Percentiles rank a stretch among this genome's conserved stretches.
These are phyloP conservation scores for Vittaforma corneae DNA, from an alignment of 371 early-diverging fungal genomes.

Conservation along the genomic window DNA sequence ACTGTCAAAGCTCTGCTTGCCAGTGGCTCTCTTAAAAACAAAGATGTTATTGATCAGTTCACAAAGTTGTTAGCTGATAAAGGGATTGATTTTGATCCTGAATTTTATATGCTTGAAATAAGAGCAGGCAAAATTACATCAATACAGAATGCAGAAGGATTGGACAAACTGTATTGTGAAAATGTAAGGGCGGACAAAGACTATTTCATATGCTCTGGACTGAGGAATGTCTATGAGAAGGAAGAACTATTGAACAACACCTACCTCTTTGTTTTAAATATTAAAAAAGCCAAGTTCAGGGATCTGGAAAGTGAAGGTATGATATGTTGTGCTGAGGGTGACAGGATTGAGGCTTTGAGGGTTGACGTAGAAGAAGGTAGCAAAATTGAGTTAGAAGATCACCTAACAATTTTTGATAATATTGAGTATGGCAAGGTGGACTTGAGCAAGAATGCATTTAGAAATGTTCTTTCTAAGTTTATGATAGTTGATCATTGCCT, in stretches of 20 bases:
- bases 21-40: constrained; percentile 21
- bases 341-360: constrained; percentile 55
- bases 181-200: constrained; percentile 42
- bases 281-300: constrained; percentile 53
- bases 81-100: constrained; percentile 16
- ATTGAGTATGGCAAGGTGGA: constrained; percentile 22
- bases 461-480: too few species aligned
- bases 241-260: constrained; percentile 44
- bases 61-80: not conserved
- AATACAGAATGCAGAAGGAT: constrained; percentile 51
- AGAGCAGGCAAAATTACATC: constrained; percentile 52
- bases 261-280: constrained; percentile 56
- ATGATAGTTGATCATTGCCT: too few species aligned
- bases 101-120: constrained; percentile 55
- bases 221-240: constrained; percentile 46
- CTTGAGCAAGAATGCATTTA: constrained; percentile 39
- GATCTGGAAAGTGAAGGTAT: constrained; percentile 55
- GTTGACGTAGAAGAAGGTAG: constrained; percentile 59
- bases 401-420: constrained; percentile 6
- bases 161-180: constrained; percentile 57
- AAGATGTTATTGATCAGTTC: constrained; percentile 9
- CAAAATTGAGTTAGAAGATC: constrained; percentile 60
- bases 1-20: constrained; percentile 2
- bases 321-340: constrained; percentile 56
- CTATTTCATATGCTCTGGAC: constrained; percentile 55